Percentiles rank a stretch among this genome's conserved stretches.
These are phyloP conservation scores for Fusarium setosum DNA, from an alignment of 2,329 filamentous ascomycete genomes.

Conservation along the genomic window DNA sequence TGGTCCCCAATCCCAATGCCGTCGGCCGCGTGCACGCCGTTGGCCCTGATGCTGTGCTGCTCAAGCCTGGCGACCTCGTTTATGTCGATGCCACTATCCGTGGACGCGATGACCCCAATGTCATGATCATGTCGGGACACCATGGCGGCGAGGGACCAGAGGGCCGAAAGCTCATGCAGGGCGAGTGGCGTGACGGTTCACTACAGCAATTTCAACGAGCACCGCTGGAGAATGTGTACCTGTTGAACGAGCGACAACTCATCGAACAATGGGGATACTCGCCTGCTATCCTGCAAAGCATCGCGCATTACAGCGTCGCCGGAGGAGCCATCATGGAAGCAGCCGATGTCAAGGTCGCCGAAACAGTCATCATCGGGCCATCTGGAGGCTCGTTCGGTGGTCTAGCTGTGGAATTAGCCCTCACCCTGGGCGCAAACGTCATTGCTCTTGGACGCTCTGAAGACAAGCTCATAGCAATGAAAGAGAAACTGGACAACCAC, in stretches of 20 bases:
- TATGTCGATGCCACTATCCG: slow-evolving; percentile 7
- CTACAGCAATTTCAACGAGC: not conserved
- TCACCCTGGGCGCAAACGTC: not conserved
- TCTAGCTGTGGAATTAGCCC: not conserved
- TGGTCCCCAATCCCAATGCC: slow-evolving; percentile 13
- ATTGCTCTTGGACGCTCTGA: slow-evolving; percentile 3
- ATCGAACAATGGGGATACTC: not conserved
- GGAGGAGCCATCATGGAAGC: slow-evolving; percentile 11
- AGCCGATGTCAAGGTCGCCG: slow-evolving; percentile 12
- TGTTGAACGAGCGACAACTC: not conserved
- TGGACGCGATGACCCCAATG: slow-evolving; percentile 4
- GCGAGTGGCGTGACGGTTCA: not conserved
- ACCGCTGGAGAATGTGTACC: not conserved
- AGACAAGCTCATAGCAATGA: not conserved
- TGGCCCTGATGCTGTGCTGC: not conserved
- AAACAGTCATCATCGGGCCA: slow-evolving; percentile 15
- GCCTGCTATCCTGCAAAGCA: not conserved
- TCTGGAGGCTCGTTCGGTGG: slow-evolving; percentile 14
- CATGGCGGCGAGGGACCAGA: not conserved
- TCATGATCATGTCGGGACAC: slow-evolving; percentile 13
- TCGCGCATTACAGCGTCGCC: slow-evolving; percentile 2
- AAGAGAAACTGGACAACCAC: slow-evolving; percentile 2
- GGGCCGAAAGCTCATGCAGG: not conserved
- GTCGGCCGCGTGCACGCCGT: slow-evolving; percentile 8
- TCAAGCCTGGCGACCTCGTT: not conserved